phyloP scores from a whole-genome alignment of 164 flowering plant species.

The Vitis rotundifolia region DNA sequence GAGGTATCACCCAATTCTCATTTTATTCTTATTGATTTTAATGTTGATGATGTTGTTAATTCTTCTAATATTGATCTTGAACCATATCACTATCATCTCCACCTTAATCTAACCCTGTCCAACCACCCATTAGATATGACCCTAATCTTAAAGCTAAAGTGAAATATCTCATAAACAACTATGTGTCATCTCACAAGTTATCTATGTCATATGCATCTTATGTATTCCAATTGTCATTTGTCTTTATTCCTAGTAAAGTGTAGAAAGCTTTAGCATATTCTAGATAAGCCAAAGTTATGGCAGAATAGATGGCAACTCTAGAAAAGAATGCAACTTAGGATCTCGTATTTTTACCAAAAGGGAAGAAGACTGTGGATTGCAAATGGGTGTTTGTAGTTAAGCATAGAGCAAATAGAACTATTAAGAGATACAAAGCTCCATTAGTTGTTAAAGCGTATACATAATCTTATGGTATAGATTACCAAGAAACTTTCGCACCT shows the following conservation, averaged over 20 bases:
- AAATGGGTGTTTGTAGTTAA: no score
- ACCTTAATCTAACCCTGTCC: background rate
- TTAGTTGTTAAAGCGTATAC: conserved; percentile 4
- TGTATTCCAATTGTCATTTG: background rate
- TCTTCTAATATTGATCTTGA: background rate
- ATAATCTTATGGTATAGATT: conserved; percentile 3
- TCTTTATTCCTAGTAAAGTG: background rate
- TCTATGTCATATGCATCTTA: conserved; percentile 3
- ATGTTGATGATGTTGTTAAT: no score
- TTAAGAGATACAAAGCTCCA: conserved; percentile 11
- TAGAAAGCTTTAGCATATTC: background rate
- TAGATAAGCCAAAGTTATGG: background rate
- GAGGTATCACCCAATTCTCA: background rate
- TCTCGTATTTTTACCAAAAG: background rate
- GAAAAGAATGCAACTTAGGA: background rate
- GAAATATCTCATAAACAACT: background rate
- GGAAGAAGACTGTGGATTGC: no score
- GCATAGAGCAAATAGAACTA: background rate
- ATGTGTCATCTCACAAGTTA: conserved; percentile 3
- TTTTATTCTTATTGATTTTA: background rate
- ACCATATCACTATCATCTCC: background rate
- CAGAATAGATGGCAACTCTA: background rate
- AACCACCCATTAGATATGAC: background rate
- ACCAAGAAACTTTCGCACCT: background rate
- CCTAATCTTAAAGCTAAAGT: background rate